Evolutionary conservation across 139 green algal species (phyloP).

Genomic region (Closterium sp.): DNA sequence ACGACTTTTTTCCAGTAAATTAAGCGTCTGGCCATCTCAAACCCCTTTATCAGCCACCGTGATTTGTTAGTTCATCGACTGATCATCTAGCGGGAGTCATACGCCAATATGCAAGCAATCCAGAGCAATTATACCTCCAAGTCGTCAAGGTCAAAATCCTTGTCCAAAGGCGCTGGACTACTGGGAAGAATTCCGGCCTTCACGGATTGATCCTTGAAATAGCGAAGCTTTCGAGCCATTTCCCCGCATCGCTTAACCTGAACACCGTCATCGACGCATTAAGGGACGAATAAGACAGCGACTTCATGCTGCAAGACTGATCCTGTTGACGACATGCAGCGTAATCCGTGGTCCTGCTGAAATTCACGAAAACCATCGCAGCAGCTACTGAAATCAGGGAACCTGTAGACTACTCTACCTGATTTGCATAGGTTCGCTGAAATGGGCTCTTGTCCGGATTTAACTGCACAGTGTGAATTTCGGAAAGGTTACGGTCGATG

Average conservation of each 20-base stretch:
- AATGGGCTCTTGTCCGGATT: conserved; percentile 89
- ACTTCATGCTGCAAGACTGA: not conserved
- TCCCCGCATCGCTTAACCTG: conserved; percentile 97
- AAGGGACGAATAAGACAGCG: not conserved
- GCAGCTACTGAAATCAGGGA: not conserved
- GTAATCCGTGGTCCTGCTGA: not conserved
- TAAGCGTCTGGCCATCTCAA: too few species aligned
- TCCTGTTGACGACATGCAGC: not conserved
- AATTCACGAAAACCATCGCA: not conserved
- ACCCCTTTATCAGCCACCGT: not conserved
- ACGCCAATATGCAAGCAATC: not conserved
- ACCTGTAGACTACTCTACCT: conserved; percentile 22
- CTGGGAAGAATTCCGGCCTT: conserved; percentile 64
- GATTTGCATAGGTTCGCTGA: conserved; percentile 87
- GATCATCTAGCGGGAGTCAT: not conserved
- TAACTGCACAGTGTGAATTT: conserved; percentile 55
- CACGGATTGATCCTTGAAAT: conserved; percentile 83
- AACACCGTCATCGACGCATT: not conserved
- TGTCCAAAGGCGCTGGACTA: conserved; percentile 14
- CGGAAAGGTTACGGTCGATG: not conserved
- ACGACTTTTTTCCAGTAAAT: too few species aligned
- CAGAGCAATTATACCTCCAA: conserved; percentile 69
- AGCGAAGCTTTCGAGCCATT: conserved; percentile 92
- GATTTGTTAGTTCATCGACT: not conserved
- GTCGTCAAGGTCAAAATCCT: conserved; percentile 69